Evolutionary conservation across 2,329 filamentous ascomycete genomes (phyloP).

Genomic region (Talaromyces amestolkiae): DNA sequence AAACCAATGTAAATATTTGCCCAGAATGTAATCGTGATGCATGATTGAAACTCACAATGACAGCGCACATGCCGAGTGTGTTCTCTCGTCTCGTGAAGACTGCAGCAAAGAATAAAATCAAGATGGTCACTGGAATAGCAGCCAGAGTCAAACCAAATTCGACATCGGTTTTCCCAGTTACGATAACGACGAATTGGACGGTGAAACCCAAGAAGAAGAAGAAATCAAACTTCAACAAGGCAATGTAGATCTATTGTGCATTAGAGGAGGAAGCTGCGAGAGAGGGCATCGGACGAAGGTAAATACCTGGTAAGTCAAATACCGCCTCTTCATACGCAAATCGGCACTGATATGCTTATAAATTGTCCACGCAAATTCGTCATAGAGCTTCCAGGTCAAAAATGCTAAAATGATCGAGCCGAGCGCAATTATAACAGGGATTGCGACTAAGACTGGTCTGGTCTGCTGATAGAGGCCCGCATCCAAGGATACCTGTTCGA

Average conservation of each 20-base stretch:
- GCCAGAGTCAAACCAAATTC: constrained; percentile 86
- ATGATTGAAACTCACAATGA: constrained; percentile 57
- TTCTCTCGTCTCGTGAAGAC: constrained; percentile 83
- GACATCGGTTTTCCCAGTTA: constrained; percentile 64
- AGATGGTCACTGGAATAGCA: constrained; percentile 86
- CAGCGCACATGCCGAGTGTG: constrained; percentile 69
- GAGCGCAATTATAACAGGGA: constrained; percentile 78
- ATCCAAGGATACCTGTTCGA: constrained; percentile 61
- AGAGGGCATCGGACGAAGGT: constrained; percentile 36
- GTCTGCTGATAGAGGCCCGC: constrained; percentile 65
- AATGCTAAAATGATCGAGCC: constrained; percentile 71
- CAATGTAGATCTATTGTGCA: constrained; percentile 79
- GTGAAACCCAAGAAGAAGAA: constrained; percentile 99
- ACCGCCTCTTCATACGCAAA: constrained; percentile 92
- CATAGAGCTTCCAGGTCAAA: constrained; percentile 91
- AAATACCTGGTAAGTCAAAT: constrained; percentile 90
- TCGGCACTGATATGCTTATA: constrained; percentile 99
- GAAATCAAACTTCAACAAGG: constrained; percentile 97
- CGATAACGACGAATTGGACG: constrained; percentile 93
- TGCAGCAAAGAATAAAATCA: constrained; percentile 80
- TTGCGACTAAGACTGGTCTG: constrained; percentile 75
- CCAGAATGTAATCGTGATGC: not conserved
- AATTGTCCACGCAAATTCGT: constrained; percentile 98
- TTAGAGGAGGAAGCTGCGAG: constrained; percentile 21
- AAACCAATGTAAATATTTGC: constrained; percentile 1